Evolutionary conservation across 192 early-diverging fungal genomes (phyloP), one percentile per base, ranked within the genome.

Genomic region (Gonapodya prolifera): DNA sequence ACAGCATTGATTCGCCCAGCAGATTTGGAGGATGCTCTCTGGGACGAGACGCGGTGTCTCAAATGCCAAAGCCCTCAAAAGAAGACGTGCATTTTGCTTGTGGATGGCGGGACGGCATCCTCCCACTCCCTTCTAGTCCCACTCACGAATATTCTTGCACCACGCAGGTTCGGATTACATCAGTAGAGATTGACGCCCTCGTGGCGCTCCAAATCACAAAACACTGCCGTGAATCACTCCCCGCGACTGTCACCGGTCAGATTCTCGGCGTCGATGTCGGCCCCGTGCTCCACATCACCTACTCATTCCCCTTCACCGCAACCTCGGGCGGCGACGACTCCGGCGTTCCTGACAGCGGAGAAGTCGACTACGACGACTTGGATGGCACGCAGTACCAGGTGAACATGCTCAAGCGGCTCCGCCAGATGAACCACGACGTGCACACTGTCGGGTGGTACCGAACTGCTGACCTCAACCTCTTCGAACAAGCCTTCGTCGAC

Each of bases 401-500:
- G 69, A 91, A 94, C 81, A 96, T 98, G 94, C 91, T 99, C 86
- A 86, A 92, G 80, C 91, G 92, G 80, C 87, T 99, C 81, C 90
- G 93, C 76, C 91, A 94, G 75, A 91, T 98, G 77, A 97, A 98
- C 83, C 94, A 92, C 69, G 98, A 99, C 80, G 92, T 93, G 80
- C 96, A 96, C 88, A 92, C 94, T 69, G 96, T 98, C 35, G 98
- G 98, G 30, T 96, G 97, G 94, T 96, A 98, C 85, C 95, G 95
- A 81, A 94, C 95, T 31, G 91, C 95, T 34, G 87, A 92, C 75
- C 84, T 96, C 79, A 92, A 91, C 79, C 95, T 96, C 82, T 91
- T 95, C 89, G 92, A 95, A 83, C 89, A 92, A 83, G 89, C 88
- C 34, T 84, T 98, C 80, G 88, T 99, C 81, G 96, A 98, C 71